Conservation (phyloP, 257 asterid species). For the Thymus quinquecostatus region DNA sequence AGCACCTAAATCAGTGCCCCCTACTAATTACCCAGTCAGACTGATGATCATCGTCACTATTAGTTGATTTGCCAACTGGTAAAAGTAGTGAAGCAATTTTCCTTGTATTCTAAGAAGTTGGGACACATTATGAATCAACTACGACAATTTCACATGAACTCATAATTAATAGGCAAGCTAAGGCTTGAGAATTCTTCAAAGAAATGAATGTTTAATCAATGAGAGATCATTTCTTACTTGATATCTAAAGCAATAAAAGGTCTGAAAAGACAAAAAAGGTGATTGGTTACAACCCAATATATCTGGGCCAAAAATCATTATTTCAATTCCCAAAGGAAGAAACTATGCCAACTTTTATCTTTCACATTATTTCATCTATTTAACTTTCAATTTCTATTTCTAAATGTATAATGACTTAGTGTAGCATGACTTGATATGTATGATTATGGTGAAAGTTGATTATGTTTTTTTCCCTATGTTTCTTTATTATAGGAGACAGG, state of each 20-base stretch:
- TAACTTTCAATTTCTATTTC: too few relatives aligned
- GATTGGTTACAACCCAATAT: neutral
- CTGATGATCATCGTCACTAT: neutral
- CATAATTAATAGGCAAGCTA: neutral
- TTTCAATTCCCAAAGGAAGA: neutral
- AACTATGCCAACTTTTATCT: neutral
- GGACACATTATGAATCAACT: neutral
- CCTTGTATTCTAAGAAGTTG: neutral
- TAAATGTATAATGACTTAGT: neutral
- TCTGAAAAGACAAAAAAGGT: neutral
- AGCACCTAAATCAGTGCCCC: neutral
- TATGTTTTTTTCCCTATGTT: neutral
- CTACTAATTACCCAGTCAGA: neutral
- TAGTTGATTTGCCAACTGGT: neutral
- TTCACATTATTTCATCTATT: neutral
- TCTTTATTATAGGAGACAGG: conserved; percentile 38
- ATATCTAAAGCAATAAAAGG: neutral
- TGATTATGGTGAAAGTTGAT: conserved; percentile 6
- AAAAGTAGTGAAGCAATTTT: neutral
- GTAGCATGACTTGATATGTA: neutral
- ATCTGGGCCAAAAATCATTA: neutral
- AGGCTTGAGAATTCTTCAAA: neutral
- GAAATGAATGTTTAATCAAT: neutral
- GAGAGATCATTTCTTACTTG: neutral
- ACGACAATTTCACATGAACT: neutral